phyloP scores from a whole-genome alignment of 2,329 filamentous ascomycete species.

The Zasmidium citrigriseum region DNA sequence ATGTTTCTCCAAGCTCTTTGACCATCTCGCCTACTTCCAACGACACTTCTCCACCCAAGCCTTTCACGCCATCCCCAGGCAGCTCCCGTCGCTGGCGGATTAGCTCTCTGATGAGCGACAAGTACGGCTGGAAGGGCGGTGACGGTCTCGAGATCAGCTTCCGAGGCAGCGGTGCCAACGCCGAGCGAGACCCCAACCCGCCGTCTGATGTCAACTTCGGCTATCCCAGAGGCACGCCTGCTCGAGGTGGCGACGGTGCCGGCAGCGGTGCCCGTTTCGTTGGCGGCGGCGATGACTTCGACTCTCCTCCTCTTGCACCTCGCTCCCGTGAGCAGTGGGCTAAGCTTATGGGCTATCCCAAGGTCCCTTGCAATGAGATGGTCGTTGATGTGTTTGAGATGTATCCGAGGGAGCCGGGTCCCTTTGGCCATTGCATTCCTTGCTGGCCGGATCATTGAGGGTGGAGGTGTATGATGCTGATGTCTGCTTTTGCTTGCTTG shows the following conservation, averaged over 20 bases:
- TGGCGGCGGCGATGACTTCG: conserved; percentile 10
- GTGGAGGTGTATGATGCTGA: too few species aligned
- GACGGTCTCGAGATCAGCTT: conserved; percentile 40
- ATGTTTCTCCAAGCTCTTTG: conserved; percentile 9
- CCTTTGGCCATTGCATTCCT: too few species aligned
- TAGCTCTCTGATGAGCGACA: conserved; percentile 13
- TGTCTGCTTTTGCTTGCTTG: too few species aligned
- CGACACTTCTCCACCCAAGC: conserved; percentile 17
- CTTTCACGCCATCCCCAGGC: conserved; percentile 6
- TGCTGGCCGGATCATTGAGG: too few species aligned
- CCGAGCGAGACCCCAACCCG: conserved; percentile 31
- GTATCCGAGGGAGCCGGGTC: too few species aligned
- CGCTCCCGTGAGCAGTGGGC: conserved; percentile 30
- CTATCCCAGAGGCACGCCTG: conserved; percentile 7
- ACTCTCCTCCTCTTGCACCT: conserved; percentile 25
- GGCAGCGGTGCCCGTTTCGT: conserved; percentile 20
- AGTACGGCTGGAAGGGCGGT: conserved; percentile 36
- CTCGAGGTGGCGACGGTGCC: conserved; percentile 4
- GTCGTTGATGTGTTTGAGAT: too few species aligned
- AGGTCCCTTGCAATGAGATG: conserved; percentile 20
- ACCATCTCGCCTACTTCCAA: conserved; percentile 16
- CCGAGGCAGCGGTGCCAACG: conserved; percentile 33
- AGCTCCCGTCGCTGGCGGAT: conserved; percentile 21
- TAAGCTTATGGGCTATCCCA: conserved; percentile 16
- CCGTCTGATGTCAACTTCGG: conserved; percentile 22